Evolutionary conservation across 2,329 filamentous ascomycete species (phyloP), one percentile per base, ranked within the genome.

Genomic region (Aspergillus ruber): DNA sequence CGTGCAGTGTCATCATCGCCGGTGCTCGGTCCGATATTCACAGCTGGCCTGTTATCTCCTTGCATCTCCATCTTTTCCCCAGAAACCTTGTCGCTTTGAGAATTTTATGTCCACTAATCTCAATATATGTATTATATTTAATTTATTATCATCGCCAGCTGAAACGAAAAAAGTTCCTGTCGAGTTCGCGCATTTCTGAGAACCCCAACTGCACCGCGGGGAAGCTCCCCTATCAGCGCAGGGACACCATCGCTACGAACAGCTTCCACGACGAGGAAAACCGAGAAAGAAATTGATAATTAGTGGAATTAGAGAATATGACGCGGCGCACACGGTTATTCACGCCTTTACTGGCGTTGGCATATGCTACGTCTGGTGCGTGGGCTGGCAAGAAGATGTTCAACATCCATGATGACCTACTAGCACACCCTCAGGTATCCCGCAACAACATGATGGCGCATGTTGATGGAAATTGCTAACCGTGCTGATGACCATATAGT

Each of bases 391-490:
- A 79, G 58, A 77, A 77, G 56, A 70, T 76, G 17, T 95, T 95
- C 73, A 95, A 85, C 71, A 86, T 95, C 48, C 84, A 93, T 61
- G 88, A 95, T 63, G 90, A 96, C 65, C 69, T 95, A 44, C 78
- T 95, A 48, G 89, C 89, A 15, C 89, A 86, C 69, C 90, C 90
- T 9, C 88, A 93, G 78, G 88, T 91, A 21, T 21, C 21, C 5
- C 21, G 21, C 21, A 6, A 21, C 21, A 21, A 21, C 21, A 21
- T 10, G 3, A 21, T 21, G 39, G 18, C 10, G 39, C 18, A 21
- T 41, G 3, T 8, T 39, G 18, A 15, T 39, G 8, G 15, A 20
- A 4, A 20, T 13, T 10, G 5, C 25, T 13, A 18, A 12, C 29
- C 5, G 15, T 7, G 36, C 44, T 23, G 29, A 46, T 54, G n/a